Base-by-base conservation (phyloP, 768 basidiomycete species). In the Termitomyces sp. region DNA sequence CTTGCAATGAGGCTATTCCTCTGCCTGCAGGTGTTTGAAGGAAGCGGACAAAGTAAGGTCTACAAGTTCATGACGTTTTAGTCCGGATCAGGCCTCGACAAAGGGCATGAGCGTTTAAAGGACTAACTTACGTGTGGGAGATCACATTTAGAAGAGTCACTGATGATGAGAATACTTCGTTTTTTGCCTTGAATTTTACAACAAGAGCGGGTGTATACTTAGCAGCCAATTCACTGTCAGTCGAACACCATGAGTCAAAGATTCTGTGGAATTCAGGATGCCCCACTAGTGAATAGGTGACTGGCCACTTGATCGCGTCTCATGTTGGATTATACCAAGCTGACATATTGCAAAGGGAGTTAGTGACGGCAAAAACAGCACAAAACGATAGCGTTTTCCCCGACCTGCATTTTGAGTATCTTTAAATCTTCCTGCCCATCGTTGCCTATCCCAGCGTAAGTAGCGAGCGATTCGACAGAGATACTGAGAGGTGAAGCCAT, bases 11-110 rank as follows among this genome's bases (percentile, higher is more conserved):
- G 7, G 67, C 73, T 41, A 79, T 50, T 26, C 70, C 72, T 54
- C 64, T 66, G 7, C 66, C 71, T 16, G 66, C 70, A 7, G 68
- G 59, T 3, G 64, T 72, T 20, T 61, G 70, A 33, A 67, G 58
- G 56, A 73, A 77, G 29, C 77, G 76, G 36, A 72, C 61, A 57
- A 77, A 78, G 60, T 79, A 77, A 10, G 77, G 71, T 2, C 78
- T 77, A 49, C 13, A 42, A 53, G 13, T 28, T 29, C n/a, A 45
- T 44, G 49, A 51, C 31, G 51, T 37, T n/a, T 39, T 13, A 39
- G 22, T 10, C n/a, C n/a, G 53, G 36, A 37, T 22, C 18, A 12
- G 4, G 6, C 24, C 34, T 16, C 7, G 20, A 41, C 28, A n/a
- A 20, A 22, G 12, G 29, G 31, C 31, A 49, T 18, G 33, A 37